Evolutionary conservation across 2,329 filamentous ascomycete genomes (phyloP), one percentile per base, ranked within the genome.

Genomic region (Raffaelea deltoideospora): DNA sequence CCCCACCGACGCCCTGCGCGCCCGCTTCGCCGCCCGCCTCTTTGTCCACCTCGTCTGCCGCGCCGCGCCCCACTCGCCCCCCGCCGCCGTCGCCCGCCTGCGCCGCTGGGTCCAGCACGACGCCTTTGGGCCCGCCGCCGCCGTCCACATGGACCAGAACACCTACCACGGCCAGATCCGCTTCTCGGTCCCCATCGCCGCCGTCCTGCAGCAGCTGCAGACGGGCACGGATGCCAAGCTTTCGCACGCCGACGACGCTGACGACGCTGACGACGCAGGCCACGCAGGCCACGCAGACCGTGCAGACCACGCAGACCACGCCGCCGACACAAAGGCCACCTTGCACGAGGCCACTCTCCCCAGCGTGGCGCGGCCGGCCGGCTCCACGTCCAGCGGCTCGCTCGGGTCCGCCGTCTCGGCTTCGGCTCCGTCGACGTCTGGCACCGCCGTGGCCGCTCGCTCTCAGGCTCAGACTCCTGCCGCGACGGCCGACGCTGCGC

Each of bases 111-210:
- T 93, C 10, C 41, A 53, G 10, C n/a, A n/a, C n/a, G 43, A 49
- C 1, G 65, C 58, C 2, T 76, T 92, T 33, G n/a, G n/a, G n/a
- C n/a, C n/a, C n/a, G 67, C 72, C 0, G 69, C 67, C 2, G 83
- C 81, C 0, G 63, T 67, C 13, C 64, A 90, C 22, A 85, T 84
- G 53, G 65, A 71, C 31, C 76, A 79, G 55, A n/a, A n/a, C n/a
- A 80, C 71, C 30, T 92, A 79, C 56, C 84, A 93, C 50, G 86
- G 87, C 0, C 86, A 94, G 54, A 64, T 93, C 48, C 69, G 85
- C n/a, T 94, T 94, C 56, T 79, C 75, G 13, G 72, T 92, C 1
- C 76, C 79, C 10, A 47, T 39, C 34, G n/a, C n/a, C n/a, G n/a
- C n/a, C n/a, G n/a, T n/a, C n/a, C n/a, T n/a, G n/a, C n/a, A n/a